Conservation (phyloP, 2,329 filamentous ascomycete genomes). For the Mariannaea sp. region DNA sequence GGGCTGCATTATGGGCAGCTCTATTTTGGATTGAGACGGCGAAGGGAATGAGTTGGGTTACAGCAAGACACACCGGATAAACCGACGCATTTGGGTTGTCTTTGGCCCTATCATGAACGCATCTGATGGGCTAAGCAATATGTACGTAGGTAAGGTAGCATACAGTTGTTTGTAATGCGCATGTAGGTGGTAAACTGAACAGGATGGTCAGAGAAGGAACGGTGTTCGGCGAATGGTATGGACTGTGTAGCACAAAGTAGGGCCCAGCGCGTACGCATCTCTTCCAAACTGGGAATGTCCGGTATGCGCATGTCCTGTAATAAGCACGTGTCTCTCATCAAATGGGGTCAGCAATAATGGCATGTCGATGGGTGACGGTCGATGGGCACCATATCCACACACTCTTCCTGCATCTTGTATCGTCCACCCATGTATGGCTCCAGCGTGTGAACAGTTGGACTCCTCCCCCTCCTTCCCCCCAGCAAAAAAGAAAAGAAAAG, state of each 20-base stretch:
- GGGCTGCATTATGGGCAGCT: background rate
- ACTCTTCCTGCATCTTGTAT: too few relatives aligned
- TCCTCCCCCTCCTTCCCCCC: too few relatives aligned
- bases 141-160: background rate
- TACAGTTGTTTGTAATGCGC: too few relatives aligned
- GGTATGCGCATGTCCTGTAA: background rate
- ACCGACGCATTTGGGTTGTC: conserved; percentile 5
- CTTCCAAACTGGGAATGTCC: background rate
- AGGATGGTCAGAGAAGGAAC: too few relatives aligned
- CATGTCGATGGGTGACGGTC: conserved; percentile 19
- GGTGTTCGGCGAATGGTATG: too few relatives aligned
- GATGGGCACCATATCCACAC: conserved; percentile 17
- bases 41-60: background rate
- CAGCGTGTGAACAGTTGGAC: conserved; percentile 8
- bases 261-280: too few relatives aligned
- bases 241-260: too few relatives aligned
- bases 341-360: conserved; percentile 16
- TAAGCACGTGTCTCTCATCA: conserved; percentile 17
- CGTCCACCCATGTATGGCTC: too few relatives aligned
- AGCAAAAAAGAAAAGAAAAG: too few relatives aligned
- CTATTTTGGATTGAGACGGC: background rate
- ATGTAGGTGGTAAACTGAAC: too few relatives aligned
- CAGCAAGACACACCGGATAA: conserved; percentile 3
- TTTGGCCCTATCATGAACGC: too few relatives aligned
- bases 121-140: background rate